Percentiles rank a stretch among this genome's conserved stretches.
Evolutionary conservation across 352 stramenopile species (phyloP).

Genomic region (Globisporangium barbulae): DNA sequence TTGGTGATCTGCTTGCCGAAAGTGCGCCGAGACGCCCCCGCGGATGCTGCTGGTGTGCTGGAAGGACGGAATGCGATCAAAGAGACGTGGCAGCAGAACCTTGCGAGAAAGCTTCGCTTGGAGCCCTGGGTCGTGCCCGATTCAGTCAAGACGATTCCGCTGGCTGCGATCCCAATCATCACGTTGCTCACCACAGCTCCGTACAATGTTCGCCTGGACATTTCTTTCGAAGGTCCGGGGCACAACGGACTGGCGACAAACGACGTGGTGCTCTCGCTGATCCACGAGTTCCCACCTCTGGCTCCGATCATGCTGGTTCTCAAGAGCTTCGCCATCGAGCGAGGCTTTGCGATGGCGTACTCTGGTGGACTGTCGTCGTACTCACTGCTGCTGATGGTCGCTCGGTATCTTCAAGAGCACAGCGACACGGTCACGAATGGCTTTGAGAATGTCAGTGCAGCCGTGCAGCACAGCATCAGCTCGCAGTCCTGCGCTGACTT

Average conservation of each 20-base stretch:
- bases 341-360: conserved; percentile 93
- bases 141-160: conserved; percentile 96
- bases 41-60: conserved; percentile 92
- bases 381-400: conserved; percentile 94
- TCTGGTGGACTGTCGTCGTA: conserved; percentile 97
- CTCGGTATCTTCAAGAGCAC: conserved; percentile 90
- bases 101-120: conserved; percentile 92
- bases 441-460: conserved; percentile 57
- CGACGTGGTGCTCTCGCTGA: conserved; percentile 89
- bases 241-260: conserved; percentile 96
- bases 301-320: conserved; percentile 96
- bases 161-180: conserved; percentile 96
- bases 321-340: conserved; percentile 93
- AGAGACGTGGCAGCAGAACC: conserved; percentile 96
- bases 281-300: conserved; percentile 93
- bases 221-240: conserved; percentile 95
- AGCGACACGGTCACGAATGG: conserved; percentile 63
- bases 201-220: conserved; percentile 90
- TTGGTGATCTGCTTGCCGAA: conserved; percentile 98
- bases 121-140: conserved; percentile 91
- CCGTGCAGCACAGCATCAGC: conserved; percentile 55
- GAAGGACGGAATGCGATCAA: conserved; percentile 99
- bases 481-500: conserved; percentile 85
- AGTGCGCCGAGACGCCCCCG: conserved; percentile 92
- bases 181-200: conserved; percentile 87